Conservation (phyloP, 352 stramenopile genomes). For the Phytophthora cryptogea region DNA sequence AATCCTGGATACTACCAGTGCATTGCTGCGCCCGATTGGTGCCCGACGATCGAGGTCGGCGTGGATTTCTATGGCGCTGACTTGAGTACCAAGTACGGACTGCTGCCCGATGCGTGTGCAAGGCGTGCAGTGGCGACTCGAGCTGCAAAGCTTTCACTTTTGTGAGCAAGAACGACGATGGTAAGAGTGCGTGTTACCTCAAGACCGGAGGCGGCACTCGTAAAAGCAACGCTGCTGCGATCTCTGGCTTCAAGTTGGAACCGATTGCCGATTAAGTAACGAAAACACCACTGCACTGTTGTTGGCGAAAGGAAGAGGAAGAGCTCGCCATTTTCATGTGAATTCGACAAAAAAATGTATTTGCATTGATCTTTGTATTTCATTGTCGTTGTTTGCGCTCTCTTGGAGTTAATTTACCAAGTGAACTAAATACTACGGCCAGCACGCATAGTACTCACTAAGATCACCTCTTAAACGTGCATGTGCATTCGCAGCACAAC, state of each 20-base stretch:
- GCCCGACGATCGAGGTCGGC: slow-evolving; percentile 37
- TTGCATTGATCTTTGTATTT: too few relatives aligned
- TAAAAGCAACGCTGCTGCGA: slow-evolving; percentile 30
- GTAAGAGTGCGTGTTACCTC: slow-evolving; percentile 59
- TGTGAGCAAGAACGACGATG: slow-evolving; percentile 60
- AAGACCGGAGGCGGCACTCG: slow-evolving; percentile 42
- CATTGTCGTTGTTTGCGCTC: too few relatives aligned
- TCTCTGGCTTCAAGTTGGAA: slow-evolving; percentile 49
- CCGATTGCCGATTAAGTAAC: neutral
- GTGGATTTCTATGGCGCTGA: slow-evolving; percentile 59
- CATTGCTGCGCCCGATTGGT: slow-evolving; percentile 43
- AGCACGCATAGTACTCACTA: too few relatives aligned
- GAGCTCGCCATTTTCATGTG: too few relatives aligned
- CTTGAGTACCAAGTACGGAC: slow-evolving; percentile 42
- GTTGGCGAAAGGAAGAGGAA: too few relatives aligned
- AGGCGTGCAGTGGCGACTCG: slow-evolving; percentile 42
- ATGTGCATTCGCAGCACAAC: too few relatives aligned
- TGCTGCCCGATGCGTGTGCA: slow-evolving; percentile 54
- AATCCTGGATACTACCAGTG: slow-evolving; percentile 66
- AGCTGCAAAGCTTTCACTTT: slow-evolving; percentile 58
- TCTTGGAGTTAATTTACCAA: too few relatives aligned
- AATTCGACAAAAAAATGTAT: too few relatives aligned
- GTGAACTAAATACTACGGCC: too few relatives aligned
- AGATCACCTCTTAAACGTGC: neutral
- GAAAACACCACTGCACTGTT: neutral